Base-by-base conservation (phyloP, 192 early-diverging fungal genomes). In the Mortierella hygrophila region DNA sequence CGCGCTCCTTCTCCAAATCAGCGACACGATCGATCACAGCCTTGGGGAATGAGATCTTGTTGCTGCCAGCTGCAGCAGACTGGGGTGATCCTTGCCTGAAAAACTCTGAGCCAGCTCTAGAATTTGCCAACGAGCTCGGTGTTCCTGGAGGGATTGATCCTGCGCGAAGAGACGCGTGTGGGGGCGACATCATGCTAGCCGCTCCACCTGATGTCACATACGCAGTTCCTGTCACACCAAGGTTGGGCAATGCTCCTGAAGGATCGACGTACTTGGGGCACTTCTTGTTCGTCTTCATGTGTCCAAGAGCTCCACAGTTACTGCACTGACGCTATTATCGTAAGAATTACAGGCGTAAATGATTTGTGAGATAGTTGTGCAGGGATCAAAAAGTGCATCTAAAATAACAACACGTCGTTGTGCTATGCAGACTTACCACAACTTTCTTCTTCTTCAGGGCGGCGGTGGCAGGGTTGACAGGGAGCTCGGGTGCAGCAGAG, bases 231-330 rank as follows among this genome's bases (percentile, higher is more conserved):
- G 82, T 88, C 26, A 83, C 77, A 4, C 82, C 80, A 41, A 82
- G 63, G 40, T 78, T 79, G 9, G 87, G 80, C 38, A 78, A 41
- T 1, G 84, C 82, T 37, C 79, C 80, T 4, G 84, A 82, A 26
- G 84, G 82, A 65, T 82, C 81, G 1, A 84, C 87, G 74, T 90
- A 90, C 71, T 89, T 92, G 7, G 94, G 95, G 81, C 96, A 97
- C 55, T 92, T 95, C 70, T 94, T 94, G 88, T 96, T 97, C 10
- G 96, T 97, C 85, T 96, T 97, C 95, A 95, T 97, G 57, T 97
- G 96, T n/a, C 96, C 96, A 29, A 93, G 86, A 79, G 93, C 89
- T 42, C 94, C 94, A 87, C 96, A 96, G 81, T 96, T 95, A 75
- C 96, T 94, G 82, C 96, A 96, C 46, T 91, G 90, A 18, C 95